These are phyloP conservation scores for Penicillium sp. DNA, from an alignment of 2,329 filamentous ascomycete species.

Conservation along the genomic window DNA sequence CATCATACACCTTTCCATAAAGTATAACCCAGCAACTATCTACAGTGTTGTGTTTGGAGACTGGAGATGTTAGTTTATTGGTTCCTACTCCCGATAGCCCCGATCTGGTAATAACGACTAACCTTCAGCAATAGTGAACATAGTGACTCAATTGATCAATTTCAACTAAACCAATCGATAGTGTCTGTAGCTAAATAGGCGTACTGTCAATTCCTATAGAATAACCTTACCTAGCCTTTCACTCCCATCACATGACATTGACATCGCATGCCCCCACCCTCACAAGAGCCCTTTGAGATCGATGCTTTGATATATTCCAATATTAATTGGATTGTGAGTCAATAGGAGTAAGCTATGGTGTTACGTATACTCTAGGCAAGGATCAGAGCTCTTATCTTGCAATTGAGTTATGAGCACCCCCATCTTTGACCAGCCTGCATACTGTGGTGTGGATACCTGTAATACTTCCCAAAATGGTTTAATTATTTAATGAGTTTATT, in stretches of 20 bases:
- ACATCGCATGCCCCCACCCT: not conserved
- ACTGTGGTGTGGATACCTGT: not conserved
- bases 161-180: not conserved
- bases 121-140: not conserved
- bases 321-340: not conserved
- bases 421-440: not conserved
- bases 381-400: not conserved
- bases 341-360: not conserved
- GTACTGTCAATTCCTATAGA: not conserved
- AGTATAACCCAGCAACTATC: constrained; percentile 13
- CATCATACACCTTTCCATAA: constrained; percentile 10
- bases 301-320: not conserved
- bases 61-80: not conserved
- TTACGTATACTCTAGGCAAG: not conserved
- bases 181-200: not conserved
- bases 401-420: not conserved
- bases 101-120: not conserved
- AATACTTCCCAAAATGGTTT: not conserved
- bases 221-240: not conserved
- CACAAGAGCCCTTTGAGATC: not conserved
- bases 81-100: not conserved
- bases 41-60: constrained; percentile 2
- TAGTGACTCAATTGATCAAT: not conserved
- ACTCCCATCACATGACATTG: not conserved
- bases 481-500: not conserved